Percentiles rank a stretch among this genome's conserved stretches.
These are phyloP conservation scores for Dioscorea dumetorum DNA, from an alignment of 106 monocot species.

Conservation along the genomic window DNA sequence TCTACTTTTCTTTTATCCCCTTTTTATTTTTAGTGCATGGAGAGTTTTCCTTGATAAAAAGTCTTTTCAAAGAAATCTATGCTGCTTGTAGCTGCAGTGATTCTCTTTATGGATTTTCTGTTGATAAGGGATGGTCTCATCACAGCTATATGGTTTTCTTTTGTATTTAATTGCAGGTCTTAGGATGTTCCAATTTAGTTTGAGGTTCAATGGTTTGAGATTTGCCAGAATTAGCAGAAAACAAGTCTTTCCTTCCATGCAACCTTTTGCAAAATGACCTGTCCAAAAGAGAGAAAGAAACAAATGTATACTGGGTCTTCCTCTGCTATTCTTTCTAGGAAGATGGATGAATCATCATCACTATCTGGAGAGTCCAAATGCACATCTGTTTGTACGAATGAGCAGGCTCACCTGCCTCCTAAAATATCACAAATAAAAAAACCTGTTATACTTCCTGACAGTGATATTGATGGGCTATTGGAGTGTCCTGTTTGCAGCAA, in stretches of 20 bases:
- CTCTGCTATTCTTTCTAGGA: conserved; percentile 9
- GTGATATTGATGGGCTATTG: conserved; percentile 21
- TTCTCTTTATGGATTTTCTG: neutral
- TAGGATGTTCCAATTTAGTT: no score
- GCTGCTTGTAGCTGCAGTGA: neutral
- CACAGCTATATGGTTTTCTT: neutral
- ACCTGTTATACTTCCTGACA: conserved; percentile 7
- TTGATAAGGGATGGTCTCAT: neutral
- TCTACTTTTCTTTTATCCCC: neutral
- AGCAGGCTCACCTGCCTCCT: neutral
- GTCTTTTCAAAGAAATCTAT: neutral
- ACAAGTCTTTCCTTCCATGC: no score
- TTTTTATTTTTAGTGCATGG: neutral
- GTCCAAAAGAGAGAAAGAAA: conserved; percentile 13
- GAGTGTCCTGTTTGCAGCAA: conserved; percentile 51
- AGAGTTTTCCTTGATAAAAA: neutral
- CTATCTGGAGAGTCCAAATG: conserved; percentile 8
- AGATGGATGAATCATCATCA: conserved; percentile 14
- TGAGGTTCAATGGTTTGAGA: no score
- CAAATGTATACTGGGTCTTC: neutral
- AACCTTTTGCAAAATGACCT: conserved; percentile 3
- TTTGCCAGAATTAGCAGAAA: no score
- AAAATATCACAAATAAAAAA: conserved; percentile 6
- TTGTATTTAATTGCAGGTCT: no score
- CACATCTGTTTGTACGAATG: conserved; percentile 1